Evolutionary conservation across 805 yeast species (phyloP), one percentile per base, ranked within the genome.

Genomic region (Maudiozyma pseudohumilis): DNA sequence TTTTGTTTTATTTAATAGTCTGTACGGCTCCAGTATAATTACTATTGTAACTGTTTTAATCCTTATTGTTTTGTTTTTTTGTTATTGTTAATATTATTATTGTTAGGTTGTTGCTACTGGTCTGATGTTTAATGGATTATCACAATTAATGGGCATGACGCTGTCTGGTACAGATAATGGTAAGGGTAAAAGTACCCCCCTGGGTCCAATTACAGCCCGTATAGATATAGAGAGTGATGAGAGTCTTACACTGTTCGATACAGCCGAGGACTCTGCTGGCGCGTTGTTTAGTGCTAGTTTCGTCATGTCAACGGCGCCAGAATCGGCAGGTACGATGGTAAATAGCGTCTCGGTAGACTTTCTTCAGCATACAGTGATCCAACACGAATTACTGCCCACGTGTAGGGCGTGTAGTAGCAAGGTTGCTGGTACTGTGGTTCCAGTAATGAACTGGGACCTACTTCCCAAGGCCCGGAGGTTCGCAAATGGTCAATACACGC

Each of bases 331-430:
- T 17, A 3, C 24, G n/a, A 29, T 29, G 11, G n/a, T 29, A n/a
- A 18, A 8, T 19, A 11, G n/a, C 10, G 32, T 29, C 9, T 19
- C 12, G 11, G 23, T 29, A 18, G 32, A 29, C 18, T 29, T 29
- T n/a, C 16, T 29, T 29, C 32, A 29, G n/a, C 22, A 29, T 29
- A 29, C 13, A 18, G 20, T 29, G 18, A 29, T 29, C 20, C 23
- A 18, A 10, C 32, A 12, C n/a, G 18, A 22, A 9, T 29, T 29
- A 19, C n/a, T 17, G n/a, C 32, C 32, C 18, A 29, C 32, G 4
- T 29, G 32, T 29, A 29, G 20, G 20, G n/a, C n/a, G 6, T 29
- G 32, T 29, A 19, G 15, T 8, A 19, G 15, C 10, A 19, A 17
- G 18, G 9, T 19, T 12, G 11, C 11, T 8, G 23, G 23, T 29